A percentile compares a stretch with the other conserved stretches of the same genome.
phyloP scores from a whole-genome alignment of 352 stramenopile genomes.

The Aphanomyces stellatus region DNA sequence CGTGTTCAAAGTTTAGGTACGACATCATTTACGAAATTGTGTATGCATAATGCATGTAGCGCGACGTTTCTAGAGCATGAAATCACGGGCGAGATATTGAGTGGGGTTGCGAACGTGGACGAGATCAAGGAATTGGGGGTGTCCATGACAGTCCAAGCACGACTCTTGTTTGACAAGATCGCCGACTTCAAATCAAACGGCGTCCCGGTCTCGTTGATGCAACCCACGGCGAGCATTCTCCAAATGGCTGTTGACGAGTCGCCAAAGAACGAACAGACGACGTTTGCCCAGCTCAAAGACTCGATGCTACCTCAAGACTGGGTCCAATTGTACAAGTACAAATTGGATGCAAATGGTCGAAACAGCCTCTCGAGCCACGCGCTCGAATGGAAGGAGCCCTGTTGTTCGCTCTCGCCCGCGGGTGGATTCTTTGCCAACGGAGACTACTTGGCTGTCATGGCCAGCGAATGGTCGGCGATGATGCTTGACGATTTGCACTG shows the following conservation, averaged over 20 bases:
- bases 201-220: not conserved
- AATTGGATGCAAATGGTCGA: not conserved
- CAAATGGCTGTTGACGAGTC: too few species aligned
- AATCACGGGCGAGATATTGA: not conserved
- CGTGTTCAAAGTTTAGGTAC: not conserved
- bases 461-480: not conserved
- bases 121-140: not conserved
- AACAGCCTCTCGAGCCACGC: not conserved
- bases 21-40: not conserved
- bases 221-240: too few species aligned
- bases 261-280: too few species aligned
- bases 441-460: not conserved
- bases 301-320: not conserved
- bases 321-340: slow-evolving; percentile 1
- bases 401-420: not conserved
- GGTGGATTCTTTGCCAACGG: not conserved
- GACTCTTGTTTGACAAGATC: slow-evolving; percentile 4
- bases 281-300: not conserved
- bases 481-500: not conserved
- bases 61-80: not conserved
- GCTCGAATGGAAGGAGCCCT: not conserved
- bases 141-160: not conserved
- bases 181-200: not conserved
- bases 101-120: not conserved
- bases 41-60: not conserved